Evolutionary conservation across 306 rosid genomes (phyloP).

Genomic region (Pterocarpus macrocarpus): DNA sequence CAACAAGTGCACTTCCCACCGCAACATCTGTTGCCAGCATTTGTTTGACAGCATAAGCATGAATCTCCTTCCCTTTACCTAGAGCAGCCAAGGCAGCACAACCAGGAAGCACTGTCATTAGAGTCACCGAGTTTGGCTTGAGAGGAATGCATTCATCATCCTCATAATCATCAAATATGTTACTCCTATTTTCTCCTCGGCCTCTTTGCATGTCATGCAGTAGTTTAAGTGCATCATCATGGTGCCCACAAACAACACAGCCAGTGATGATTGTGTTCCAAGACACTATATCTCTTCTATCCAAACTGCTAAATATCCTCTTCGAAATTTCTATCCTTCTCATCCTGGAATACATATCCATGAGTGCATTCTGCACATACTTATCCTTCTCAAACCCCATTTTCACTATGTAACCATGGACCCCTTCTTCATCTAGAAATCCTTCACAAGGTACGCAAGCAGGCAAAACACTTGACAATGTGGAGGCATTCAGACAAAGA

Average conservation of each 20-base stretch:
- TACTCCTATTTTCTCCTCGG: slow-evolving; percentile 41
- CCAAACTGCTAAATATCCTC: slow-evolving; percentile 67
- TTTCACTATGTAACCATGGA: slow-evolving; percentile 75
- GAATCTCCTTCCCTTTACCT: slow-evolving; percentile 83
- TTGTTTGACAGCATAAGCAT: slow-evolving; percentile 76
- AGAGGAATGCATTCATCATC: slow-evolving; percentile 50
- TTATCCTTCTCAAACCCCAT: slow-evolving; percentile 67
- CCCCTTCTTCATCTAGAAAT: slow-evolving; percentile 63
- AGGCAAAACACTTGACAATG: slow-evolving; percentile 80
- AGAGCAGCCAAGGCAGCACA: slow-evolving; percentile 78
- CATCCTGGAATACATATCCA: slow-evolving; percentile 86
- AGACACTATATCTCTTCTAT: slow-evolving; percentile 69
- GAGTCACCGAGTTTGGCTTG: slow-evolving; percentile 82
- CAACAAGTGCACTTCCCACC: slow-evolving; percentile 83
- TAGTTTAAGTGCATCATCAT: slow-evolving; percentile 74
- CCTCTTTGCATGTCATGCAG: slow-evolving; percentile 65
- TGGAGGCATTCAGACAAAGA: slow-evolving; percentile 66
- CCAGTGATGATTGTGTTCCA: slow-evolving; percentile 95
- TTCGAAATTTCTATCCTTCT: slow-evolving; percentile 64
- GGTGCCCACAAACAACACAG: slow-evolving; percentile 63
- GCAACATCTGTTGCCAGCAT: slow-evolving; percentile 72
- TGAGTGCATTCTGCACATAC: slow-evolving; percentile 81
- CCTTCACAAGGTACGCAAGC: slow-evolving; percentile 64
- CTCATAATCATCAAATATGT: slow-evolving; percentile 37
- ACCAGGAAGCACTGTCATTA: slow-evolving; percentile 85